Percentiles rank a stretch among this genome's conserved stretches.
Evolutionary conservation across 2,329 filamentous ascomycete species (phyloP).

Genomic region (Ascochyta fabae): DNA sequence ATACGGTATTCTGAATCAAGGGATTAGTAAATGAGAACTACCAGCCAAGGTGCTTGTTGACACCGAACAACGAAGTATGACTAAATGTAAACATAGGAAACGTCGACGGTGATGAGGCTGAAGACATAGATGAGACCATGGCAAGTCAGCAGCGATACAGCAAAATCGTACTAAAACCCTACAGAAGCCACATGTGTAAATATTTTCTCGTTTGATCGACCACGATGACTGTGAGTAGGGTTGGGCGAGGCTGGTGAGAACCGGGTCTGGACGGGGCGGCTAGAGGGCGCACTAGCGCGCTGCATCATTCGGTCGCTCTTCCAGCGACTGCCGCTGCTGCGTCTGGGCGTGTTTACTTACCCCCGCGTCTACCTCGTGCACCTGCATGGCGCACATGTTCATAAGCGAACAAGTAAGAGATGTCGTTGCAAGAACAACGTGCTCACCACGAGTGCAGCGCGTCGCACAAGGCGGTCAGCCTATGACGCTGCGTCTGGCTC

Average conservation of each 20-base stretch:
- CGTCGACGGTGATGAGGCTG: too few species aligned
- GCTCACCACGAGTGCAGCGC: slow-evolving; percentile 11
- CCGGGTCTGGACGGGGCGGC: slow-evolving; percentile 8
- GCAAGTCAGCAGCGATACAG: too few species aligned
- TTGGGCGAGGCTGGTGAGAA: slow-evolving; percentile 11
- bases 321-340: slow-evolving; percentile 4
- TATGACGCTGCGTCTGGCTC: slow-evolving; percentile 6
- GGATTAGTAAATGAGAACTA: too few species aligned
- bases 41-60: background rate
- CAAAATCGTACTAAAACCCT: background rate
- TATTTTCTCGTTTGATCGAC: background rate
- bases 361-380: slow-evolving; percentile 9
- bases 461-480: slow-evolving; percentile 12
- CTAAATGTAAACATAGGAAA: background rate
- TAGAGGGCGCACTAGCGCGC: slow-evolving; percentile 11
- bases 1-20: background rate
- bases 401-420: slow-evolving; percentile 3
- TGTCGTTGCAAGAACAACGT: slow-evolving; percentile 3
- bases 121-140: background rate
- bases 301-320: slow-evolving; percentile 9
- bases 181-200: background rate
- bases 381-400: slow-evolving; percentile 2
- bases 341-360: slow-evolving; percentile 6
- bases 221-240: slow-evolving; percentile 3
- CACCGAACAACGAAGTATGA: background rate